Evolutionary conservation across 306 rosid genomes (phyloP).

Genomic region (Prunus fruticosa): DNA sequence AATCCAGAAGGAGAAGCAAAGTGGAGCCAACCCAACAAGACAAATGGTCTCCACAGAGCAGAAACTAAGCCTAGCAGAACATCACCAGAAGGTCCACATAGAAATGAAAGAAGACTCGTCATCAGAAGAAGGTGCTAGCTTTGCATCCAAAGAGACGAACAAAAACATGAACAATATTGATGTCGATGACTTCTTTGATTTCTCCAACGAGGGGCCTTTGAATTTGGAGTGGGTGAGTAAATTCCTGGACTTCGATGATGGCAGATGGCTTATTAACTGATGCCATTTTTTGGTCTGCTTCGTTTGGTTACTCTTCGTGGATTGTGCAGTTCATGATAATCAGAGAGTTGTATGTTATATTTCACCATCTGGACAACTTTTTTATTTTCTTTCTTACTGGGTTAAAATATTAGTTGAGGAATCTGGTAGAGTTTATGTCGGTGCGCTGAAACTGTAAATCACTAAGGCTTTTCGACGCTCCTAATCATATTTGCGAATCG

Average conservation of each 20-base stretch:
- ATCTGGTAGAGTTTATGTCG: conserved; percentile 6
- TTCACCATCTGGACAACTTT: not conserved
- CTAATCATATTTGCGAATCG: not conserved
- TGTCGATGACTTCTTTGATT: conserved; percentile 53
- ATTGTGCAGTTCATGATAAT: conserved; percentile 12
- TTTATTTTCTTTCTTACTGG: not conserved
- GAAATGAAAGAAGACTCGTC: conserved; percentile 26
- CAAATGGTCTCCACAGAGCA: not conserved
- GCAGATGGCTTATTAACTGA: not conserved
- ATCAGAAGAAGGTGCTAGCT: conserved; percentile 7
- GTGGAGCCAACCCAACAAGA: conserved; percentile 11
- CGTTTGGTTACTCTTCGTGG: too few species aligned
- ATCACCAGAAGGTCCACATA: conserved; percentile 9
- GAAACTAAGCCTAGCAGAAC: not conserved
- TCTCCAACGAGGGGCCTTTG: conserved; percentile 45
- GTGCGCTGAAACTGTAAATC: conserved; percentile 5
- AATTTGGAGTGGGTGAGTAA: conserved; percentile 55
- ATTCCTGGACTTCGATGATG: conserved; percentile 31
- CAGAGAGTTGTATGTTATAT: not conserved
- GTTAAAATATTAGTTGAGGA: not conserved
- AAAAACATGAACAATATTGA: conserved; percentile 24
- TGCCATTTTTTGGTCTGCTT: not conserved
- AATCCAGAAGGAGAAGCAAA: conserved; percentile 33
- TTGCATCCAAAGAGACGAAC: conserved; percentile 25
- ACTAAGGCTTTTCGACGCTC: not conserved